phyloP scores from a whole-genome alignment of 257 asterid species.

The Capsicum rhomboideum region DNA sequence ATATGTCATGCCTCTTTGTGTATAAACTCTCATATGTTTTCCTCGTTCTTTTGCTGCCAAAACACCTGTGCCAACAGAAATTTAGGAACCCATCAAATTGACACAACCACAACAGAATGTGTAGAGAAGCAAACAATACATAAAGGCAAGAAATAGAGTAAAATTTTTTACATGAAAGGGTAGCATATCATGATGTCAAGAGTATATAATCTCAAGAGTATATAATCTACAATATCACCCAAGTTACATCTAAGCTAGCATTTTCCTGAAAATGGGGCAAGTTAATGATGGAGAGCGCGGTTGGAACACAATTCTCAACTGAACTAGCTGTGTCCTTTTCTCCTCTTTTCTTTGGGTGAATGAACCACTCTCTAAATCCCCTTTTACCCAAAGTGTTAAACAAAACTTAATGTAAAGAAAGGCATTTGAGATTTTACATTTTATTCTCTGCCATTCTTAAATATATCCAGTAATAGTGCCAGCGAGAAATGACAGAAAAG shows the following conservation, averaged over 20 bases:
- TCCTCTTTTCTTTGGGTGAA: not conserved
- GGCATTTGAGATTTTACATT: not conserved
- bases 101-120: slow-evolving; percentile 24
- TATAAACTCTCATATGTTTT: slow-evolving; percentile 21
- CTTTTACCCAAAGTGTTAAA: not conserved
- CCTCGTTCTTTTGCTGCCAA: slow-evolving; percentile 32
- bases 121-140: not conserved
- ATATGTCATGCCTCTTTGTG: slow-evolving; percentile 30
- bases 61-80: slow-evolving; percentile 26
- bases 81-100: slow-evolving; percentile 28
- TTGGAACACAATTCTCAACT: not conserved
- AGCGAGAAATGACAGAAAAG: not conserved
- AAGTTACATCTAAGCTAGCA: not conserved
- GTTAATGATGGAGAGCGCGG: not conserved
- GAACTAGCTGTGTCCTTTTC: not conserved
- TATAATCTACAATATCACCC: not conserved
- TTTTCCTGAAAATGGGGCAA: not conserved
- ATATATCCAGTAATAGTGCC: not conserved
- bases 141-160: not conserved
- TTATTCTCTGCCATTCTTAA: not conserved
- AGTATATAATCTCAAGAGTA: not conserved
- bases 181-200: not conserved
- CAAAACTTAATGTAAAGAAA: not conserved
- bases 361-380: not conserved
- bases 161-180: not conserved